phyloP scores from a whole-genome alignment of 352 stramenopile genomes.

The Globisporangium polare region DNA sequence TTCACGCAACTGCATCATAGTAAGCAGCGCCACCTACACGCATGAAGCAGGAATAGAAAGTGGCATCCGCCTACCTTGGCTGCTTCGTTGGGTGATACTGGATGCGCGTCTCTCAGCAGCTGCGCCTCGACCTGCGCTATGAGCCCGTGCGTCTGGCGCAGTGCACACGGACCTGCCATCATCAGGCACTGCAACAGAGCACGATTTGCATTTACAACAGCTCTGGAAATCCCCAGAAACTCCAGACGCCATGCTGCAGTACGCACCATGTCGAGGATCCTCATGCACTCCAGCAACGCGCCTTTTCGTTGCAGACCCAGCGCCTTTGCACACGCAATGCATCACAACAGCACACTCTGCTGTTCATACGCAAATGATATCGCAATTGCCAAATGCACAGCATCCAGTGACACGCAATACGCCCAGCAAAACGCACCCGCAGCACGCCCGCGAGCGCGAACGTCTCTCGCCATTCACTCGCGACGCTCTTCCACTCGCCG shows the following conservation, averaged over 20 bases:
- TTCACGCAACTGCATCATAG: background rate
- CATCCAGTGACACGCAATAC: background rate
- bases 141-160: conserved; percentile 39
- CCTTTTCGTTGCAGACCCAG: conserved; percentile 25
- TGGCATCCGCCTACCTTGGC: background rate
- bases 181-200: conserved; percentile 41
- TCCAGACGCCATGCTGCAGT: background rate
- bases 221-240: too few relatives aligned
- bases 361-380: background rate
- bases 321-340: conserved; percentile 18
- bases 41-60: background rate
- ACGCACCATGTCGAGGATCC: conserved; percentile 61
- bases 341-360: background rate
- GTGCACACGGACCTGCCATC: conserved; percentile 62
- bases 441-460: conserved; percentile 57
- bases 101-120: conserved; percentile 4
- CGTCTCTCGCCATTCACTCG: conserved; percentile 47
- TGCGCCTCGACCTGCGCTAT: conserved; percentile 35
- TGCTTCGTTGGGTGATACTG: background rate
- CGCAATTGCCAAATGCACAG: background rate
- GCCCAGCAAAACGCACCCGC: conserved; percentile 21
- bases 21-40: background rate
- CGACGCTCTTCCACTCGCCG: conserved; percentile 63
- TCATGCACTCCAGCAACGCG: conserved; percentile 28
- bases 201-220: too few relatives aligned